Conservation (phyloP, 1,284 basidiomycete genomes). For the Mycena sp. region DNA sequence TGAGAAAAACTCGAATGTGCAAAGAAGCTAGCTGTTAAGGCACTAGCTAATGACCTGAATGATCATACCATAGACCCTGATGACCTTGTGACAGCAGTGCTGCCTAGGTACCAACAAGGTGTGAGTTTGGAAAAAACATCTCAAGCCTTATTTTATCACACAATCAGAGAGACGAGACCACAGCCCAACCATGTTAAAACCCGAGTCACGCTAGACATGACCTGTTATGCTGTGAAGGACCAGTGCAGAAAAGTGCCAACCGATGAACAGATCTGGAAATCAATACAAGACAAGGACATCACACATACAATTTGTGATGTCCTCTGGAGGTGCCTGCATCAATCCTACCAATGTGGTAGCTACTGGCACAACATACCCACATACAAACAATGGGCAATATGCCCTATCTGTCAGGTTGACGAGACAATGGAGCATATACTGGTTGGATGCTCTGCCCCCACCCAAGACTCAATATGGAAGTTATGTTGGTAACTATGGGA, state of each 20-base stretch:
- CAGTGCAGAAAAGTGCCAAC: constrained; percentile 26
- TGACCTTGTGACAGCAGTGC: too few relatives aligned
- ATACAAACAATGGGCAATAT: too few relatives aligned
- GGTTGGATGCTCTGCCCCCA: neutral
- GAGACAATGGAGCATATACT: too few relatives aligned
- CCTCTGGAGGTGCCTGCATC: constrained; percentile 38
- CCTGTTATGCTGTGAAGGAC: too few relatives aligned
- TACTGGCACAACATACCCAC: neutral
- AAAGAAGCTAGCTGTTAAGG: too few relatives aligned
- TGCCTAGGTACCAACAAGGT: neutral
- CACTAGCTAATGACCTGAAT: too few relatives aligned
- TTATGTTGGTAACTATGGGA: neutral
- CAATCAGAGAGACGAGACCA: neutral
- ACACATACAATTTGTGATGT: too few relatives aligned
- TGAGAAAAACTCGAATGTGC: too few relatives aligned
- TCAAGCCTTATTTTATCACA: neutral
- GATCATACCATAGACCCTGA: too few relatives aligned
- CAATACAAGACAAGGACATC: too few relatives aligned
- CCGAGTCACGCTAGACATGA: neutral
- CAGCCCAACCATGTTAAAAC: neutral
- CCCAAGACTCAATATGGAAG: neutral
- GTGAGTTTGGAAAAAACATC: neutral
- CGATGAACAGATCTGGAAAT: constrained; percentile 35
- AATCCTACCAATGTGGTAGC: neutral
- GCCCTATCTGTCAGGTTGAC: neutral